Evolutionary conservation across 1,284 basidiomycete species (phyloP).

Genomic region (Schizophyllum commune): DNA sequence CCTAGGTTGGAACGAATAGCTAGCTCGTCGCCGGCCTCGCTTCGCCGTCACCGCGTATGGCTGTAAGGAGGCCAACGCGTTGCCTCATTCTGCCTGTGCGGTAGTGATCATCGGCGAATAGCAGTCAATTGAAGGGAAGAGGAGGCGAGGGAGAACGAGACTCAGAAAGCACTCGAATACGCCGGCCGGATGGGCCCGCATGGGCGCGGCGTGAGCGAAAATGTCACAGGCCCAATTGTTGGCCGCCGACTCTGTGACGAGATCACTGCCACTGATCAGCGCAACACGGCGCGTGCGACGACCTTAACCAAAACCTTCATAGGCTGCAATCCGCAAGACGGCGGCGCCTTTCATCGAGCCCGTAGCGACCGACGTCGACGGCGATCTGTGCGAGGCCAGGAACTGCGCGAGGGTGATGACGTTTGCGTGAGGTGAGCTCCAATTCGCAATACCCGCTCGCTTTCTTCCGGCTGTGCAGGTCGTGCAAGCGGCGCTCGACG

Average conservation of each 20-base stretch:
- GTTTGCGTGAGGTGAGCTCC: background rate
- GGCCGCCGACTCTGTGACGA: background rate
- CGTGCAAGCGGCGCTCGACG: background rate
- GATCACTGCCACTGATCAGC: background rate
- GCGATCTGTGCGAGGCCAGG: background rate
- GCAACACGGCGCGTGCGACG: background rate
- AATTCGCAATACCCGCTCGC: background rate
- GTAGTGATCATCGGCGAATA: background rate
- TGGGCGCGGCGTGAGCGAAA: background rate
- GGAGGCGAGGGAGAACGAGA: background rate
- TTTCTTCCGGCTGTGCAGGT: background rate
- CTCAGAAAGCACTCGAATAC: background rate
- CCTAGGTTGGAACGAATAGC: background rate
- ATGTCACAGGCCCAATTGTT: background rate
- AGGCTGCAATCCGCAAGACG: background rate
- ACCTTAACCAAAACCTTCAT: background rate
- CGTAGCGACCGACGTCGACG: background rate
- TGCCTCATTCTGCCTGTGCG: too few relatives aligned
- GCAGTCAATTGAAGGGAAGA: background rate
- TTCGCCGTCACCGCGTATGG: too few relatives aligned
- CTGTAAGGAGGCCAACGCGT: too few relatives aligned
- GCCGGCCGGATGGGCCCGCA: background rate
- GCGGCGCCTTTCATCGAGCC: background rate
- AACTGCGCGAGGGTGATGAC: background rate
- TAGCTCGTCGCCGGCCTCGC: too few relatives aligned